Conservation (phyloP, 176 grass and related monocot genomes). For the Rhynchospora tenuis region DNA sequence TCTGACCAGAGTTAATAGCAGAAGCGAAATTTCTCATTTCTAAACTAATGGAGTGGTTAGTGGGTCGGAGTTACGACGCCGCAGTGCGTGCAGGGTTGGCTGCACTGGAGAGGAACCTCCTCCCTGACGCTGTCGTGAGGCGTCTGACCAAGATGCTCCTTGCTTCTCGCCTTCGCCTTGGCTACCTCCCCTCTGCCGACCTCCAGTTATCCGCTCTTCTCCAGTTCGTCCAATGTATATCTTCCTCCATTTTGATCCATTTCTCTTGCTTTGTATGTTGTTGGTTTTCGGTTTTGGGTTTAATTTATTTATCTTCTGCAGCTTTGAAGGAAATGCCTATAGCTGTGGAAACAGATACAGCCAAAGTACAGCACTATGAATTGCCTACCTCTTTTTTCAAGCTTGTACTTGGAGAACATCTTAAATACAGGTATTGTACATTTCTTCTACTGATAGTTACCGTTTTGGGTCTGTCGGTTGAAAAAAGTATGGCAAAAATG, state of each 20-base stretch:
- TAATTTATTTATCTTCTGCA: constrained; percentile 22
- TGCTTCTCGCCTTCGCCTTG: constrained; percentile 64
- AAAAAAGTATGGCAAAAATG: too few relatives aligned
- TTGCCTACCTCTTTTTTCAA: constrained; percentile 87
- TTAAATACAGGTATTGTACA: constrained; percentile 74
- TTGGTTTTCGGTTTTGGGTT: not conserved
- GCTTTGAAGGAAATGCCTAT: constrained; percentile 80
- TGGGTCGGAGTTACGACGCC: constrained; percentile 42
- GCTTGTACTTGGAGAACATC: constrained; percentile 66
- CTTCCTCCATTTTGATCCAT: not conserved
- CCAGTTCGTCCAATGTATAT: constrained; percentile 58
- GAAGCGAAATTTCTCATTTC: not conserved
- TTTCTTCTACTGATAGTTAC: too few relatives aligned
- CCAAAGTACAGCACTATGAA: constrained; percentile 86
- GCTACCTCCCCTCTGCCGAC: constrained; percentile 67
- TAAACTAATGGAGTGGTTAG: constrained; percentile 8
- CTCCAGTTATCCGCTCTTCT: constrained; percentile 65
- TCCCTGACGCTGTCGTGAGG: constrained; percentile 66
- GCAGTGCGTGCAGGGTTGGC: constrained; percentile 44
- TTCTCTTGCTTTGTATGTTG: not conserved
- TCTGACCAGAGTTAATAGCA: too few relatives aligned
- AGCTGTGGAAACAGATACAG: constrained; percentile 74
- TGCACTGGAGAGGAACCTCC: constrained; percentile 73
- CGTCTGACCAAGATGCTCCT: constrained; percentile 74
- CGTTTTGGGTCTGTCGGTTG: too few relatives aligned